A percentile compares a stretch with the other conserved stretches of the same genome.
phyloP scores from a whole-genome alignment of 2,329 filamentous ascomycete species.

The Fusarium euwallaceae region DNA sequence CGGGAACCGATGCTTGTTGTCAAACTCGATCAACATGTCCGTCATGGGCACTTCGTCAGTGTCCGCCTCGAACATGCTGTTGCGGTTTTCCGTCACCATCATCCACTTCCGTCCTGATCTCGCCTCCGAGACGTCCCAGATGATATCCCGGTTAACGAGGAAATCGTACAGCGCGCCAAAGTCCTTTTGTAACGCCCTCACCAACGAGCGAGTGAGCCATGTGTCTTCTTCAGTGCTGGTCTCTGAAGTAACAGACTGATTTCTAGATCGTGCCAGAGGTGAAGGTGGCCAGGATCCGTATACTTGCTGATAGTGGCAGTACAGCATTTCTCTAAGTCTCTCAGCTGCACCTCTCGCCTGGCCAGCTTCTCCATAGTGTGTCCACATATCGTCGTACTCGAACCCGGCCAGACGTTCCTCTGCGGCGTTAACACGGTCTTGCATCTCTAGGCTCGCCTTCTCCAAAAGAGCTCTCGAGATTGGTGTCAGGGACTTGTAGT shows the following conservation, averaged over 20 bases:
- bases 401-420: conserved; percentile 73
- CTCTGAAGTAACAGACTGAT: conserved; percentile 31
- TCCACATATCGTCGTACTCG: conserved; percentile 73
- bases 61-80: conserved; percentile 63
- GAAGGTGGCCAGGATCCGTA: conserved; percentile 75
- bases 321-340: conserved; percentile 71
- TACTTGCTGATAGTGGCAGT: conserved; percentile 66
- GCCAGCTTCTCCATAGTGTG: conserved; percentile 58
- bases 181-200: conserved; percentile 71
- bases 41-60: conserved; percentile 71
- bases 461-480: conserved; percentile 75
- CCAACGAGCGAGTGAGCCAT: conserved; percentile 73
- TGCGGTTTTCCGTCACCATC: conserved; percentile 65
- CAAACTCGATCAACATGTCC: conserved; percentile 75
- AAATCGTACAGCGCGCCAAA: conserved; percentile 80
- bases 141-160: conserved; percentile 74
- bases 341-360: conserved; percentile 69
- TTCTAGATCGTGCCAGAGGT: conserved; percentile 56
- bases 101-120: conserved; percentile 74
- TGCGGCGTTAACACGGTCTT: conserved; percentile 72
- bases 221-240: conserved; percentile 57
- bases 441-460: conserved; percentile 70
- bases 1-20: conserved; percentile 72
- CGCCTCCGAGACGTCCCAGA: conserved; percentile 74
- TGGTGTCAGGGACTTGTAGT: conserved; percentile 70